A percentile compares a stretch with the other conserved stretches of the same genome.
These are phyloP conservation scores for Wallacemonas sp. DNA, from an alignment of 208 protist species.

Conservation along the genomic window DNA sequence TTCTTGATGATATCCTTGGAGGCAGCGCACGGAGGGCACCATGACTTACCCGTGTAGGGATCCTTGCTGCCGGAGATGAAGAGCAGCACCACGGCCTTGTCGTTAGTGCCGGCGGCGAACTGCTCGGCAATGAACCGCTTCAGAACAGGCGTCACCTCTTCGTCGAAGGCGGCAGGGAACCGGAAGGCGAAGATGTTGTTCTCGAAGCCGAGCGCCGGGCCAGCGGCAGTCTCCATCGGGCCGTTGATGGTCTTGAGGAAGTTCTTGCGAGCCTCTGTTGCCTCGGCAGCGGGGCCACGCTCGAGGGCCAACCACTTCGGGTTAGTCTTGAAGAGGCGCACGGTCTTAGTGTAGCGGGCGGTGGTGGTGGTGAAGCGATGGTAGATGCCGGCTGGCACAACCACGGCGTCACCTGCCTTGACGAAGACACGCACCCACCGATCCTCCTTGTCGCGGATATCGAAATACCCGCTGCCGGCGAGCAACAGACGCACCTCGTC, in stretches of 20 bases:
- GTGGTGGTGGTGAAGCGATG: conserved; percentile 83
- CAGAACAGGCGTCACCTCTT: conserved; percentile 24
- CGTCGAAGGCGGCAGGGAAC: conserved; percentile 30
- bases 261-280: conserved; percentile 23
- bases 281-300: conserved; percentile 38
- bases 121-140: conserved; percentile 18
- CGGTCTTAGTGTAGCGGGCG: conserved; percentile 45
- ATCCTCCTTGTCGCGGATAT: conserved; percentile 72
- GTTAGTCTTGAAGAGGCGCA: conserved; percentile 81
- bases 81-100: conserved; percentile 24
- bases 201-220: conserved; percentile 9
- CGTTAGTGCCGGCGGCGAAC: conserved; percentile 6
- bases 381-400: conserved; percentile 80
- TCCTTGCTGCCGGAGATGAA: conserved; percentile 53
- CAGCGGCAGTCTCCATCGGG: conserved; percentile 20
- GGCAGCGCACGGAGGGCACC: conserved; percentile 76
- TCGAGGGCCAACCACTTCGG: conserved; percentile 75
- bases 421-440: conserved; percentile 67
- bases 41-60: conserved; percentile 53
- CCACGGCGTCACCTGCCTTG: conserved; percentile 58
- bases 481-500: conserved; percentile 85
- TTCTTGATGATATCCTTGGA: conserved; percentile 43
- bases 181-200: conserved; percentile 29
- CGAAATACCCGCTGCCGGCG: conserved; percentile 82
- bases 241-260: conserved; percentile 34